Conservation (phyloP, 1,284 basidiomycete species). For the Somion occarium region DNA sequence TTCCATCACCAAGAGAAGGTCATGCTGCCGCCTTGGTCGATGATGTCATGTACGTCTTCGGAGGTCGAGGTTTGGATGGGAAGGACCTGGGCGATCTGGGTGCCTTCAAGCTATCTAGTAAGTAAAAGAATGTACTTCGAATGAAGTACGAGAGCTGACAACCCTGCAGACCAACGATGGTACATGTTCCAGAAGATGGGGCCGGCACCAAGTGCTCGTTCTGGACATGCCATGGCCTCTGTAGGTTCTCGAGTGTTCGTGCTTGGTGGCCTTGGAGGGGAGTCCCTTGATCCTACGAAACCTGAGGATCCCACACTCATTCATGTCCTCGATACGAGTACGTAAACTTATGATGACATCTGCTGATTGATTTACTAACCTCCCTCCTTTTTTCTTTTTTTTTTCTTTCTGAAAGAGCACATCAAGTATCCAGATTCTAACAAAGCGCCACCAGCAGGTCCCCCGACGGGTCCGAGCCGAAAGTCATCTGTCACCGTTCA, state of each 20-base stretch:
- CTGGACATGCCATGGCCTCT: conserved; percentile 93
- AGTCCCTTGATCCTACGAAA: conserved; percentile 74
- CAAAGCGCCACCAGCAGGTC: conserved; percentile 41
- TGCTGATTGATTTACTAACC: neutral
- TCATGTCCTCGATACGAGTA: conserved; percentile 92
- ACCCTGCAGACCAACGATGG: conserved; percentile 73
- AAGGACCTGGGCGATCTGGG: conserved; percentile 94
- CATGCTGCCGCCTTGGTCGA: conserved; percentile 96
- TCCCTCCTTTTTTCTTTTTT: conserved; percentile 10
- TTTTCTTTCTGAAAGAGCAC: conserved; percentile 49
- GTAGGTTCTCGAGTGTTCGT: conserved; percentile 88
- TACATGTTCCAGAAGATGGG: conserved; percentile 99
- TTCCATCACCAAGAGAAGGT: conserved; percentile 94
- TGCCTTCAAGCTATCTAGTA: conserved; percentile 95
- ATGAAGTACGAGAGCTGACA: neutral
- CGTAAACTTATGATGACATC: conserved; percentile 26
- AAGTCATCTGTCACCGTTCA: conserved; percentile 37
- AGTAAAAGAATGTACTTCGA: conserved; percentile 31
- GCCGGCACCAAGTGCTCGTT: conserved; percentile 84
- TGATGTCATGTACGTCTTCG: conserved; percentile 98
- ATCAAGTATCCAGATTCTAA: conserved; percentile 89
- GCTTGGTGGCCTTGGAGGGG: conserved; percentile 82
- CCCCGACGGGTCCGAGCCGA: conserved; percentile 29
- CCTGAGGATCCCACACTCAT: conserved; percentile 81
- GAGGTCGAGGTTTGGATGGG: conserved; percentile 94